Evolutionary conservation across 768 basidiomycete genomes (phyloP), one percentile per base, ranked within the genome.

Genomic region (Candolleomyces efflorescens): DNA sequence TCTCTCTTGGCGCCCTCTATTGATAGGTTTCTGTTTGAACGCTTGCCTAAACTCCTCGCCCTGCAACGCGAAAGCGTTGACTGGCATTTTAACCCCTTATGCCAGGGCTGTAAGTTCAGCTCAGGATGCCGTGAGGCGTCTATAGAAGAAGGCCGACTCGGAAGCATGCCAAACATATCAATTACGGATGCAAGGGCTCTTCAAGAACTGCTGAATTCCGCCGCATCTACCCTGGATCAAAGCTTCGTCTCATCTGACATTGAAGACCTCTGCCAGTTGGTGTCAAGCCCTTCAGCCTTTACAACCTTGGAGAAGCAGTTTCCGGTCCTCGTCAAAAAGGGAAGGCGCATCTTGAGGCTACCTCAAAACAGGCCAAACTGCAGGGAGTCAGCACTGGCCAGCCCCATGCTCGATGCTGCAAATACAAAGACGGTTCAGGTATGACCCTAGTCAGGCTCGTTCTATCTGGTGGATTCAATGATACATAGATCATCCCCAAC

Each of bases 81-180:
- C 26, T 81, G 79, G 79, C 79, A 81, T 63, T 75, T 77, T 46
- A 82, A 82, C 38, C 78, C 81, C 6, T 65, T 77, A 6, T 82
- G 81, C 58, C 71, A 71, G 17, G 69, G 71, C 3, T 82, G 81
- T 59, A 71, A 70, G 10, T 81, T 70, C 59, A 67, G 74, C 53
- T 23, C 64, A 7, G 71, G 70, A 20, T 81, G 80, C 57, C 67
- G 68, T 59, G 44, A 61, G 13, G 69, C 65, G 18, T 70, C 77
- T 11, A 50, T 74, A 15, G 55, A 67, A n/a, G 65, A 74, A 38
- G 75, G 75, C 5, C 66, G 67, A 49, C 60, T 82, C 12, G 80
- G 81, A 43, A 70, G 64, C 18, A 79, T 80, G 57, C 77, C 79
- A 0, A 80, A 81, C 62, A 72, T 82, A 17, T 77, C 78, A n/a